These are phyloP conservation scores for Linum tenue DNA, from an alignment of 345 rosid genomes.

Conservation along the genomic window DNA sequence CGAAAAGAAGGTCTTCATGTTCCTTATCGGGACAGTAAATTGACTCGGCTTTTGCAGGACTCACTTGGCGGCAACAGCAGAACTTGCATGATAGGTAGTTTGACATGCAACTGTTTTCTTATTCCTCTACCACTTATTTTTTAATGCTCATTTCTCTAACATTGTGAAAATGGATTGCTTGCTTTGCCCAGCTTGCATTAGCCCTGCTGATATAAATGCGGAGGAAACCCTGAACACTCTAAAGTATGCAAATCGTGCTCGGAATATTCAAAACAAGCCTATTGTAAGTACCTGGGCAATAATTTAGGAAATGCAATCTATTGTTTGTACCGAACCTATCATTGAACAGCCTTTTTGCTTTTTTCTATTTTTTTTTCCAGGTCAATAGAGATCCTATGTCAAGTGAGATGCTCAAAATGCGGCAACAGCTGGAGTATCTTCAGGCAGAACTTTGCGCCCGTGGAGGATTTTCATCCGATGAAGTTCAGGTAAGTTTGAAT, in stretches of 20 bases:
- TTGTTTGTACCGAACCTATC: conserved; percentile 5
- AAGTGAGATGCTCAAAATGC: conserved; percentile 94
- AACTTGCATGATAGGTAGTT: conserved; percentile 92
- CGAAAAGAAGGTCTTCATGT: conserved; percentile 91
- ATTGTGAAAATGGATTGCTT: not conserved
- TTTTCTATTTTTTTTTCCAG: conserved; percentile 32
- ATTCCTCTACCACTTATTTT: not conserved
- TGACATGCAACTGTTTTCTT: not conserved
- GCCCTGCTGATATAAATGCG: conserved; percentile 97
- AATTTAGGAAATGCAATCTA: not conserved
- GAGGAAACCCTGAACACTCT: conserved; percentile 97
- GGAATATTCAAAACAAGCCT: conserved; percentile 93
- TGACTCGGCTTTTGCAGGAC: conserved; percentile 98
- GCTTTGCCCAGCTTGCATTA: conserved; percentile 70
- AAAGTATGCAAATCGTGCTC: conserved; percentile 98
- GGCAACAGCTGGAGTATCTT: conserved; percentile 83
- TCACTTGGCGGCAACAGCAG: conserved; percentile 99
- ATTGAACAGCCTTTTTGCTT: conserved; percentile 5
- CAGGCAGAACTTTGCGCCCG: conserved; percentile 96
- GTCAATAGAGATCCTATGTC: conserved; percentile 95
- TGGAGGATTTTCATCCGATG: conserved; percentile 64
- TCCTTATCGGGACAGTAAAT: conserved; percentile 97
- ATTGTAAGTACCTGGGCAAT: conserved; percentile 52
- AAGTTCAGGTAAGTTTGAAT: conserved; percentile 54
- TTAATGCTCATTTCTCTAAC: not conserved